These are phyloP conservation scores for Pichia sp. DNA, from an alignment of 1,139 yeast species.

Conservation along the genomic window DNA sequence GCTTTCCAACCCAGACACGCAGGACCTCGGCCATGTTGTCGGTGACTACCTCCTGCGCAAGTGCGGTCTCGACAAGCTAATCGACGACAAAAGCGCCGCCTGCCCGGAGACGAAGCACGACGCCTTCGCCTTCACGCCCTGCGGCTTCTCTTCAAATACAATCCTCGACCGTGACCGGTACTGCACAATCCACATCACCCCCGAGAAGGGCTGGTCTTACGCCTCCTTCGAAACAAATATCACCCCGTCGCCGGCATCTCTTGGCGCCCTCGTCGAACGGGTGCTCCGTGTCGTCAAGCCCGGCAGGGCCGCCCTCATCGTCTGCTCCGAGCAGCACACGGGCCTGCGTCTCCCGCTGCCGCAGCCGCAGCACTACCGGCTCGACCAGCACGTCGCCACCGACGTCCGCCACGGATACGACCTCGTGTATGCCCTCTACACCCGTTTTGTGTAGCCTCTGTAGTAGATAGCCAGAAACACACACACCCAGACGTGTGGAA, in stretches of 20 bases:
- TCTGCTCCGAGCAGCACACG: slow-evolving; percentile 5
- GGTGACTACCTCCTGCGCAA: slow-evolving; percentile 63
- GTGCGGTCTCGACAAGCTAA: slow-evolving; percentile 53
- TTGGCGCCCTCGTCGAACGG: slow-evolving; percentile 46
- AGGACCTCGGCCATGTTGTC: slow-evolving; percentile 74
- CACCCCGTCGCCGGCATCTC: slow-evolving; percentile 36
- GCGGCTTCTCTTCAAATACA: slow-evolving; percentile 92
- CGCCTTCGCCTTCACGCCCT: slow-evolving; percentile 91
- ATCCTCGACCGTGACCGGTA: slow-evolving; percentile 58
- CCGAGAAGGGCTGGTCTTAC: slow-evolving; percentile 91
- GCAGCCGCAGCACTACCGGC: not conserved
- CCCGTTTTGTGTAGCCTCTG: not conserved
- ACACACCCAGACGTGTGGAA: too few species aligned
- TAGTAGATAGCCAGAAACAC: too few species aligned
- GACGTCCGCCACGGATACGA: not conserved
- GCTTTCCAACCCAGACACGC: slow-evolving; percentile 42
- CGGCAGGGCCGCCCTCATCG: slow-evolving; percentile 4
- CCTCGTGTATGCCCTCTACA: slow-evolving; percentile 1
- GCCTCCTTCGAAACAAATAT: slow-evolving; percentile 94
- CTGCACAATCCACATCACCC: slow-evolving; percentile 91
- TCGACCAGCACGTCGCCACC: not conserved
- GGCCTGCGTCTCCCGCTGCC: not conserved
- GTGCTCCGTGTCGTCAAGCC: slow-evolving; percentile 71
- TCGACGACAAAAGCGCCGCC: slow-evolving; percentile 12
- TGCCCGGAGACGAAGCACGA: slow-evolving; percentile 50